phyloP scores from a whole-genome alignment of 805 yeast species.

The Helenozyma baotianmanensis region DNA sequence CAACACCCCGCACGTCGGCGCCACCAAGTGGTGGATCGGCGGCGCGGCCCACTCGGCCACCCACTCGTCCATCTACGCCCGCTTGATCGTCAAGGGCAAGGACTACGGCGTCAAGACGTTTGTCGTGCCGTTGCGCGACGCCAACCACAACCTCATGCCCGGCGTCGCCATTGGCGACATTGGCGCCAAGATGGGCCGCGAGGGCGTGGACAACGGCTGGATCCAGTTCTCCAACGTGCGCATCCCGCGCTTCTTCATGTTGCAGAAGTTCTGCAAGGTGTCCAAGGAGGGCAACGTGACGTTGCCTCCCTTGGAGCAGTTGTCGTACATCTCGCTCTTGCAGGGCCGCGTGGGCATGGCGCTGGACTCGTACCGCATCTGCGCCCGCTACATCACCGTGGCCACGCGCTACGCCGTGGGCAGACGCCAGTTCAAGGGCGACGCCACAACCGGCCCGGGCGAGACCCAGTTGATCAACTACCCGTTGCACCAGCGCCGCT shows the following conservation, averaged over 20 bases:
- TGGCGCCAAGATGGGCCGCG: slow-evolving; percentile 47
- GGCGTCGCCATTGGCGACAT: slow-evolving; percentile 44
- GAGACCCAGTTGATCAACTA: slow-evolving; percentile 42
- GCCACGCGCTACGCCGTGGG: slow-evolving; percentile 44
- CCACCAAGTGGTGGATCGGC: slow-evolving; percentile 50
- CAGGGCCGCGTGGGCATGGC: slow-evolving; percentile 46
- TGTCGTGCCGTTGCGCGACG: slow-evolving; percentile 43
- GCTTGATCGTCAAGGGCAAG: slow-evolving; percentile 40
- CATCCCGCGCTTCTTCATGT: slow-evolving; percentile 43
- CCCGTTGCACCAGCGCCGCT: slow-evolving; percentile 43
- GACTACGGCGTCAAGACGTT: slow-evolving; percentile 46
- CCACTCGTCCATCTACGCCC: slow-evolving; percentile 37
- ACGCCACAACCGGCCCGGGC: slow-evolving; percentile 6
- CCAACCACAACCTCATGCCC: slow-evolving; percentile 38
- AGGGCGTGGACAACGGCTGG: slow-evolving; percentile 48
- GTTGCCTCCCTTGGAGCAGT: slow-evolving; percentile 43
- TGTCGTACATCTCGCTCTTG: slow-evolving; percentile 39
- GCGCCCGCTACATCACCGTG: slow-evolving; percentile 39
- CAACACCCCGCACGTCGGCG: slow-evolving; percentile 45
- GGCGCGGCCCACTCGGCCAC: slow-evolving; percentile 48
- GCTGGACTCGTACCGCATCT: slow-evolving; percentile 38
- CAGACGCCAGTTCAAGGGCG: slow-evolving; percentile 41
- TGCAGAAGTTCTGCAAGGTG: slow-evolving; percentile 42
- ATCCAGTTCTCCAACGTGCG: slow-evolving; percentile 42
- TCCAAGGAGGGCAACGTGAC: slow-evolving; percentile 35